Base-by-base conservation (phyloP, 371 early-diverging fungal species). In the Saksenaea oblongispora region DNA sequence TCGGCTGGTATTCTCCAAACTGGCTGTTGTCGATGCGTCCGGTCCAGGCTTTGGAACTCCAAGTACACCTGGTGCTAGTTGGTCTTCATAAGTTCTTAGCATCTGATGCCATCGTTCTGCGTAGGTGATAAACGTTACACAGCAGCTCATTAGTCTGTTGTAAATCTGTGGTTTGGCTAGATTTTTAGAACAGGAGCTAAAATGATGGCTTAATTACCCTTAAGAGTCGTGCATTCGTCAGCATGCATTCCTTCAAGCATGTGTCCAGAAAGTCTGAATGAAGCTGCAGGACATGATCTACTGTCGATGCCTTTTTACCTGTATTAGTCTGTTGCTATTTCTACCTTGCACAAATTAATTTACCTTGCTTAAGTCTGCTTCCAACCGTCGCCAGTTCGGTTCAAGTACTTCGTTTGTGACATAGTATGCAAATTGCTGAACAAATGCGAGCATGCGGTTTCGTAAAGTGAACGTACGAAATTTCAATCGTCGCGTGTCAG, bases 171-270 rank as follows among this genome's bases (percentile, higher is more conserved):
- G 14, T 47, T 15, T 35, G 18, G 39, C 10, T 39, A 24, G 24
- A 42, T 15, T n/a, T 13, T 35, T 44, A 58, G 47, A 10, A 59
- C 13, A 35, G 64, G 58, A 0, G 13, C n/a, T 22, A 53, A 57
- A 27, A 55, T 58, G 37, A 0, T 44, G 3, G 22, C 4, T 5
- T 8, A 55, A 66, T 70, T 84, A 93, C 93, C 69, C 86, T 80
- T 59, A 95, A 74, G 18, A 97, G 76, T 63, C 90, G 93, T 15
- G 85, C 76, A 56, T 91, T 90, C 13, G 93, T 94, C 55, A 97
- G 74, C 88, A 96, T 93, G 66, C 93, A 94, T 73, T 96, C 93
- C 69, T 90, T 93, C 34, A 98, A 75, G 56, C 95, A 95, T 3
- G 88, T 84, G 64, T 95, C 94, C 59, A 96, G 67, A 62, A 95